Evolutionary conservation across 75 land plant species (phyloP), one percentile per base, ranked within the genome.

Genomic region (Picea glauca): DNA sequence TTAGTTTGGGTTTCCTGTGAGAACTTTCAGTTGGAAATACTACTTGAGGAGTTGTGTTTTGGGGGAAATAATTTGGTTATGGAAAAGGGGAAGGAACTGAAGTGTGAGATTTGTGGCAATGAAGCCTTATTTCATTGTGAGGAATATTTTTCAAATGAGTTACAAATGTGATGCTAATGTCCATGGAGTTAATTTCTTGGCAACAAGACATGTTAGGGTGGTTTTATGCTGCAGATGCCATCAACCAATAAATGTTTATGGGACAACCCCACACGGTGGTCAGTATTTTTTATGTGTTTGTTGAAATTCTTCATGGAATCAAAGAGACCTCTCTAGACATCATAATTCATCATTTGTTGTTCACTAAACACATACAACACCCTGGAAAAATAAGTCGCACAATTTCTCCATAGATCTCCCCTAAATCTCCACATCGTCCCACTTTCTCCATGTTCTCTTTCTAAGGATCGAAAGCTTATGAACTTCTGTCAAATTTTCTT

Each of bases 171-270:
- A 90, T 76, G 60, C 78, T 0, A 58, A 13, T 8, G 92, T 90
- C 31, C 92, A 90, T 81, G 74, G 75, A 0, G 92, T 90, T 31
- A 90, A 88, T 74, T 90, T 90, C 61, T 84, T 88, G 66, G 92
- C 88, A 5, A 88, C 92, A 30, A 83, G 88, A 17, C 92, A 90
- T 77, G 58, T 80, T 12, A 81, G 92, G 46, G 57, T 57, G 13
- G 3, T 61, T 30, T 6, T 86, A 15, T 90, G 92, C 70, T 32
- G 74, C 38, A 0, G 14, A 23, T 90, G 90, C 81, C 38, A 74
- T 20, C 2, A 3, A 2, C n/a, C 59, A 1, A 64, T 58, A 23
- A 1, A 20, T 20, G 15, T 88, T 66, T 78, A 63, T 72, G 85
- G 81, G 62, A 30, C 76, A 56, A 62, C 26, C 5, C 58, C 35